Evolutionary conservation across 2,329 filamentous ascomycete genomes (phyloP), one percentile per base, ranked within the genome.

Genomic region (Cryphonectria naterciae): DNA sequence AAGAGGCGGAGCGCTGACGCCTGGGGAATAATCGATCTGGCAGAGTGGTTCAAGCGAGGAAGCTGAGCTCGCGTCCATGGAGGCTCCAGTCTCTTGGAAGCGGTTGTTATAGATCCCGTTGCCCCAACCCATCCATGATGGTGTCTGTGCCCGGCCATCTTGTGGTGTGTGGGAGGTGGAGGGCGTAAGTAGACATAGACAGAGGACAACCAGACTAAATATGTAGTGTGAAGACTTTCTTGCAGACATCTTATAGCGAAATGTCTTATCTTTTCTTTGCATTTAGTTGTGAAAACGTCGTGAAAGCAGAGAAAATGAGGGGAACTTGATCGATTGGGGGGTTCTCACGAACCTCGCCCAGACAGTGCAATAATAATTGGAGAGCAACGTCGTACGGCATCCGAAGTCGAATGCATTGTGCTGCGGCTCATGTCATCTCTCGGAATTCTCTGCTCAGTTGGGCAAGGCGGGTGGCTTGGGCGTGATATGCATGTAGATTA

Each of bases 41-140:
- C 75, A 76, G 52, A 71, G 54, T n/a, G 63, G 13, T 3, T 66
- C 52, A 13, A 73, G 22, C 13, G 65, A 61, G 39, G 25, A 28
- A 58, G 74, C 67, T 39, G 63, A 74, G 46, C 28, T 28, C 22
- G 71, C 67, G 28, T 70, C 56, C 25, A 76, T 65, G 2, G 28
- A 22, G 17, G 68, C 63, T 68, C 73, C 72, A 56, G 63, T 52
- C 1, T 68, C 69, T 3, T 71, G 73, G 71, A 72, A 75, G 2
- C 75, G 71, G 70, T 75, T 75, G 70, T 76, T 76, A 69, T 69
- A 68, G 1, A 62, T 46, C 32, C 67, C 70, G 6, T 69, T 75
- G 25, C 75, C 74, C 74, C 75, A 76, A 35, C 75, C 75, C 8
- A 67, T 25, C 70, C 73, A 74, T 62, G 52, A 62, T 28, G 68